Conservation (phyloP, 441 rosid genomes). For the Isatis lusitanica region DNA sequence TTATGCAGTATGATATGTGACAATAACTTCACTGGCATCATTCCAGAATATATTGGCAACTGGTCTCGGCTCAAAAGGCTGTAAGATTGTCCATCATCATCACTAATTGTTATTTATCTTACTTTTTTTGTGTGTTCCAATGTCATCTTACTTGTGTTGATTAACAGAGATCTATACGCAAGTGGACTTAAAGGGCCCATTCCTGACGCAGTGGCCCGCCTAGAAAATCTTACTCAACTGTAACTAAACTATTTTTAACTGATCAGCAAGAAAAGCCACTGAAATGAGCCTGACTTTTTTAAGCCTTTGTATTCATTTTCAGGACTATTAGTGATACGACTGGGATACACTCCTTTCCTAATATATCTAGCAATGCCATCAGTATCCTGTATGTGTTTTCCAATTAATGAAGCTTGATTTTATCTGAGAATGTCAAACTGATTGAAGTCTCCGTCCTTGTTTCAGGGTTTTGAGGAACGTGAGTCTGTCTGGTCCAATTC, state of each 20-base stretch:
- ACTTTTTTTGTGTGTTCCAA: not conserved
- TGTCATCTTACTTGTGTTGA: not conserved
- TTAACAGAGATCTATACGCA: slow-evolving; percentile 13
- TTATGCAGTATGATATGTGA: slow-evolving; percentile 26
- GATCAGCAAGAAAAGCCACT: not conserved
- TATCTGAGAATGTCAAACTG: not conserved
- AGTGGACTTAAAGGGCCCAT: slow-evolving; percentile 35
- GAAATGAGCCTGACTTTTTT: not conserved
- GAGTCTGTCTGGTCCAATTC: slow-evolving; percentile 23
- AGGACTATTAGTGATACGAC: slow-evolving; percentile 30
- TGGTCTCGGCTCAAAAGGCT: slow-evolving; percentile 19
- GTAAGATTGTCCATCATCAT: too few relatives aligned
- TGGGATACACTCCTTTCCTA: slow-evolving; percentile 23
- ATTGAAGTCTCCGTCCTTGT: not conserved
- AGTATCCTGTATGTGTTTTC: not conserved
- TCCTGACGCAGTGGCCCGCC: slow-evolving; percentile 15
- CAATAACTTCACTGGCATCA: slow-evolving; percentile 28
- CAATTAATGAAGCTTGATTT: not conserved
- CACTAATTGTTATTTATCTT: not conserved
- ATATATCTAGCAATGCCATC: slow-evolving; percentile 15
- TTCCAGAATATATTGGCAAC: slow-evolving; percentile 29
- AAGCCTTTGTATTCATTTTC: not conserved
- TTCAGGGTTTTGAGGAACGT: slow-evolving; percentile 33
- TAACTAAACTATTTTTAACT: not conserved
- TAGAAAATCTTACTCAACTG: slow-evolving; percentile 12